Evolutionary conservation across 2,329 filamentous ascomycete species (phyloP), one percentile per base, ranked within the genome.

Genomic region (Dothideomycetidae sp.): DNA sequence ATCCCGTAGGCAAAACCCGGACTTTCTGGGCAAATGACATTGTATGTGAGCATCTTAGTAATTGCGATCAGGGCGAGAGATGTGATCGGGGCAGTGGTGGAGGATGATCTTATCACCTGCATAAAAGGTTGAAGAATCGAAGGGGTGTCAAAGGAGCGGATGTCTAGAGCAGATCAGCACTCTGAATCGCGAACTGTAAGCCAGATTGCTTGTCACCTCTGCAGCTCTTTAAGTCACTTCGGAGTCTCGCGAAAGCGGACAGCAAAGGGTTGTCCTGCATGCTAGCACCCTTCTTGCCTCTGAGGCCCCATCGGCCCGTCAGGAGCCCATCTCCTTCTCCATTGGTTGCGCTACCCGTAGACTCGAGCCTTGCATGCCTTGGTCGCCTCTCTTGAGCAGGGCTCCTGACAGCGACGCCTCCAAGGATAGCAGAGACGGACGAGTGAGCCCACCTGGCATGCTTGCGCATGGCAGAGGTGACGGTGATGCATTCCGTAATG

Each of bases 401-500:
- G 5, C 37, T 40, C 29, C 41, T 40, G 10, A 39, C 34, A 30
- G 45, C 33, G 48, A 61, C 68, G 46, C 84, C 84, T 35, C 90
- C 90, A 19, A 98, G 69, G 43, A 98, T 98, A 37, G 88, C 88
- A 26, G 90, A 85, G 31, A 98, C 90, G 4, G 86, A 94, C 10
- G 86, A 93, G 57, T 96, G 86, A 33, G 85, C 84, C 69, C 88
- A 96, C 47, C 90, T 81, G 46, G 85, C 81, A 71, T 94, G 80
- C 64, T 98, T 98, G 53, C 93, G 86, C 72, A 98, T 94, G 43
- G 86, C 85, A 44, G 88, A 94, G 10, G 90, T 96, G 62, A 98
- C 88, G 31, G 86, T 88, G 55, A 96, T 96, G 60, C 90, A 98
- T 76, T 98, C 90, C 60, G 88, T 93, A 45, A 93, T 93, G 47